Evolutionary conservation across 148 eudicot species (phyloP).

Genomic region (Rhododendron ovatum): DNA sequence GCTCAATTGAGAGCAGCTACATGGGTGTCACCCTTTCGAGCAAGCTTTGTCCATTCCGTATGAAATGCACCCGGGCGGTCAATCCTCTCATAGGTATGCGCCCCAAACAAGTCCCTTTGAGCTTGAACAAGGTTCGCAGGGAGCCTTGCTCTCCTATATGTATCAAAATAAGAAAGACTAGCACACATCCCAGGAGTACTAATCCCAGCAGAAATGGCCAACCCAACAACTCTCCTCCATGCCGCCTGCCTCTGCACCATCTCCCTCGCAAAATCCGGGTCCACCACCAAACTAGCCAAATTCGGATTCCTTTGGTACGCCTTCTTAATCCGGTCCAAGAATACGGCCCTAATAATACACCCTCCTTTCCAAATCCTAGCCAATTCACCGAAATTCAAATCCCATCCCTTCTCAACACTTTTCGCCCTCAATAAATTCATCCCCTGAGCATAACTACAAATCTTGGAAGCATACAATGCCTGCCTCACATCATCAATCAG

Average conservation of each 20-base stretch:
- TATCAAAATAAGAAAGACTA: slow-evolving; percentile 91
- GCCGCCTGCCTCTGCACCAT: slow-evolving; percentile 72
- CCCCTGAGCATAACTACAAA: slow-evolving; percentile 89
- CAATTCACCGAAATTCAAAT: slow-evolving; percentile 67
- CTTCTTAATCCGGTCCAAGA: slow-evolving; percentile 85
- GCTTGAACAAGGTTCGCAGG: slow-evolving; percentile 95
- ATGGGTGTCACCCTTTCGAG: slow-evolving; percentile 38
- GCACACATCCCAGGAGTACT: slow-evolving; percentile 95
- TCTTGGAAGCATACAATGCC: slow-evolving; percentile 82
- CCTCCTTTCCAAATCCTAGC: slow-evolving; percentile 98
- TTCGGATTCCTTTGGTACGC: slow-evolving; percentile 78
- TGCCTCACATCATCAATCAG: slow-evolving; percentile 74
- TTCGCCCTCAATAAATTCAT: slow-evolving; percentile 89
- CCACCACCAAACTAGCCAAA: slow-evolving; percentile 75
- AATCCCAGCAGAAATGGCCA: slow-evolving; percentile 73
- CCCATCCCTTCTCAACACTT: slow-evolving; percentile 80
- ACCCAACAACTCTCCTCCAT: slow-evolving; percentile 76
- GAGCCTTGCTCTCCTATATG: slow-evolving; percentile 72
- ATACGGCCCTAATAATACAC: slow-evolving; percentile 83
- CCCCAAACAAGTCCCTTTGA: slow-evolving; percentile 89
- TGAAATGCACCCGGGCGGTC: slow-evolving; percentile 75
- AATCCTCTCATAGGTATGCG: slow-evolving; percentile 87
- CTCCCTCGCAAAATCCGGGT: slow-evolving; percentile 80
- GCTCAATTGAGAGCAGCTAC: slow-evolving; percentile 31
- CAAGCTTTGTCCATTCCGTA: slow-evolving; percentile 88